Evolutionary conservation across 495 filamentous ascomycete species (phyloP).

Genomic region (Aspergillus affinis): DNA sequence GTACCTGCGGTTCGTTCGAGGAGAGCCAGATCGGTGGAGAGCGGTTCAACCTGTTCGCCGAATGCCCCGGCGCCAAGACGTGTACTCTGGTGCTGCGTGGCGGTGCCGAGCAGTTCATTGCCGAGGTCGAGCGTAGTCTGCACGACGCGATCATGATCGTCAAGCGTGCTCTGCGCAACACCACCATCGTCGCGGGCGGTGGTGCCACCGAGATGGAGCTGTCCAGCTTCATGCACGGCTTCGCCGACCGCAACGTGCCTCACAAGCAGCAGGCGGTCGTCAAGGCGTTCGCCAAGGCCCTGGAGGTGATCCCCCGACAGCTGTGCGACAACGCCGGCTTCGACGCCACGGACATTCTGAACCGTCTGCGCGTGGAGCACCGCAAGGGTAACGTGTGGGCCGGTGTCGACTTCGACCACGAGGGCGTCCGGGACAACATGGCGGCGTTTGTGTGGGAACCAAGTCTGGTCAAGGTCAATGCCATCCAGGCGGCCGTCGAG

Average conservation of each 20-base stretch:
- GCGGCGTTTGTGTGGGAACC: slow-evolving; percentile 96
- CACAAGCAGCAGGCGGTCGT: slow-evolving; percentile 97
- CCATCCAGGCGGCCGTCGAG: slow-evolving; percentile 93
- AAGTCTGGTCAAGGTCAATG: slow-evolving; percentile 93
- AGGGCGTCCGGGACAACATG: slow-evolving; percentile 91
- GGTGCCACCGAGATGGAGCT: slow-evolving; percentile 97
- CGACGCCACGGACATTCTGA: slow-evolving; percentile 96
- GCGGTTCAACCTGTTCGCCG: slow-evolving; percentile 97
- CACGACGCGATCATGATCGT: slow-evolving; percentile 99
- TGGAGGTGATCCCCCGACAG: slow-evolving; percentile 95
- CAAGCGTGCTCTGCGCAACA: slow-evolving; percentile 92
- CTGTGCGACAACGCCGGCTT: slow-evolving; percentile 98
- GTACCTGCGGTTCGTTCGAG: slow-evolving; percentile 87
- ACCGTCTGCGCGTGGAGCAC: slow-evolving; percentile 91
- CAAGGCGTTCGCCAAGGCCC: slow-evolving; percentile 94
- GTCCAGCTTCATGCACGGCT: slow-evolving; percentile 86
- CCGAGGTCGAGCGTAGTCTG: slow-evolving; percentile 93
- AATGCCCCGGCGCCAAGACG: slow-evolving; percentile 91
- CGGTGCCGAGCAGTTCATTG: slow-evolving; percentile 98
- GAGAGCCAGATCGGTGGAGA: slow-evolving; percentile 97
- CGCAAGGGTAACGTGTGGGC: slow-evolving; percentile 87
- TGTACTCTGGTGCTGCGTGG: slow-evolving; percentile 95
- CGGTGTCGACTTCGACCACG: slow-evolving; percentile 90
- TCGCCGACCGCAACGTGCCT: slow-evolving; percentile 85
- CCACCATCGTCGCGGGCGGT: slow-evolving; percentile 90